Evolutionary conservation across 2,329 filamentous ascomycete species (phyloP).

Genomic region (Colletotrichum trifolii): DNA sequence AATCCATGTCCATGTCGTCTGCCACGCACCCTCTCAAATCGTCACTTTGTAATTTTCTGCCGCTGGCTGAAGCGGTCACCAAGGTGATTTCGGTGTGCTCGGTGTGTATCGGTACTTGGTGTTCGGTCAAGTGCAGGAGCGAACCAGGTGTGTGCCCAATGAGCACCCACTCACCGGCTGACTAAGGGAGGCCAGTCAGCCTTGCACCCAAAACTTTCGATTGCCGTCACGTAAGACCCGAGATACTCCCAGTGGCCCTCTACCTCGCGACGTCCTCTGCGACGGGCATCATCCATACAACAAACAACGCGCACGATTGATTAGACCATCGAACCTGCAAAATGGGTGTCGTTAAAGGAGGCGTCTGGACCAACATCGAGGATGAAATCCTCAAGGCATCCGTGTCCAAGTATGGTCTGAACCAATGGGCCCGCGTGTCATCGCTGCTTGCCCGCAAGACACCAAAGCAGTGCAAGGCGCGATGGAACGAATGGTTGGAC

Average conservation of each 20-base stretch:
- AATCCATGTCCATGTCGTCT: slow-evolving; percentile 18
- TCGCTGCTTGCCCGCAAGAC: slow-evolving; percentile 97
- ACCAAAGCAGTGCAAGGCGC: slow-evolving; percentile 97
- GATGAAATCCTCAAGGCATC: slow-evolving; percentile 98
- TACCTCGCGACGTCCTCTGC: slow-evolving; percentile 21
- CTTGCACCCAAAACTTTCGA: slow-evolving; percentile 31
- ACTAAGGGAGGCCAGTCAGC: slow-evolving; percentile 19
- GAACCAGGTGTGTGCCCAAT: slow-evolving; percentile 6
- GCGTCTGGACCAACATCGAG: slow-evolving; percentile 81
- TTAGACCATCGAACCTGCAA: slow-evolving; percentile 39
- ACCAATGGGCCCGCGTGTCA: slow-evolving; percentile 98
- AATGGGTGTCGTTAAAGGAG: slow-evolving; percentile 80
- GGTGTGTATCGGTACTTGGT: background rate
- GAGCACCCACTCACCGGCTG: background rate
- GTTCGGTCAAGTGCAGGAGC: background rate
- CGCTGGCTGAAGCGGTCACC: background rate
- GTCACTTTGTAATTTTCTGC: slow-evolving; percentile 15
- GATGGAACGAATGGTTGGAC: slow-evolving; percentile 99
- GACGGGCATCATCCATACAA: slow-evolving; percentile 23
- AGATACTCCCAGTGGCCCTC: background rate
- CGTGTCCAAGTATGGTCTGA: slow-evolving; percentile 93
- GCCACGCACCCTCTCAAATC: slow-evolving; percentile 14
- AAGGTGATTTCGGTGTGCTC: background rate
- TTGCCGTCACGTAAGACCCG: slow-evolving; percentile 15
- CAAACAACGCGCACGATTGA: background rate